These are phyloP conservation scores for Capronia americana DNA, from an alignment of 2,329 filamentous ascomycete species.

Conservation along the genomic window DNA sequence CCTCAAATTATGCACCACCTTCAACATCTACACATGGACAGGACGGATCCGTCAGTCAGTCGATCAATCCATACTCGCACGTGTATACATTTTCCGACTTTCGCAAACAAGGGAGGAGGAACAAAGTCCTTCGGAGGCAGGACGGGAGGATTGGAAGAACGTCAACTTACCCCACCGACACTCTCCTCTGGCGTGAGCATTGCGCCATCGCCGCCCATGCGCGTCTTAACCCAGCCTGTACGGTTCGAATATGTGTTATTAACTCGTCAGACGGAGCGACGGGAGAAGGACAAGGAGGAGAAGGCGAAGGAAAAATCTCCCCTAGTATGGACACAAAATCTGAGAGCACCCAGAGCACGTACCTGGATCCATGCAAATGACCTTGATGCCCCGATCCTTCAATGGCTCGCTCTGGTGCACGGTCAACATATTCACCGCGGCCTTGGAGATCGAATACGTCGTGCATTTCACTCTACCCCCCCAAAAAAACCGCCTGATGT, in stretches of 20 bases:
- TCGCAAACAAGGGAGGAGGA: background rate
- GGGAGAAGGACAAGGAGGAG: background rate
- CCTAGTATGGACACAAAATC: background rate
- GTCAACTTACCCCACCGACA: conserved; percentile 39
- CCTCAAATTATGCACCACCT: conserved; percentile 43
- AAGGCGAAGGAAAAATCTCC: background rate
- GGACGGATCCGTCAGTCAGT: background rate
- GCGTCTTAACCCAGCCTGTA: conserved; percentile 50
- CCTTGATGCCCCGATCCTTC: conserved; percentile 45
- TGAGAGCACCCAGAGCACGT: background rate
- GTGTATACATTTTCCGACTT: background rate
- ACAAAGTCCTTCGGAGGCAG: too few relatives aligned
- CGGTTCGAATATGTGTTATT: background rate
- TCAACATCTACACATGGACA: conserved; percentile 44
- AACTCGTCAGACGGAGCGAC: background rate
- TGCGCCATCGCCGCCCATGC: conserved; percentile 52
- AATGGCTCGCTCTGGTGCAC: conserved; percentile 51
- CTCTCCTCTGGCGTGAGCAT: conserved; percentile 48
- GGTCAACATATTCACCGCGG: conserved; percentile 54
- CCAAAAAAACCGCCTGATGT: background rate
- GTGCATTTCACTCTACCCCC: conserved; percentile 23
- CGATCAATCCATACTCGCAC: background rate
- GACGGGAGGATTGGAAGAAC: background rate
- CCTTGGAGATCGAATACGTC: conserved; percentile 52
- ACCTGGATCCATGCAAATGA: conserved; percentile 53